A percentile compares a stretch with the other conserved stretches of the same genome.
Conservation (phyloP, 148 eudicot species). For the Fallopia convolvulus region DNA sequence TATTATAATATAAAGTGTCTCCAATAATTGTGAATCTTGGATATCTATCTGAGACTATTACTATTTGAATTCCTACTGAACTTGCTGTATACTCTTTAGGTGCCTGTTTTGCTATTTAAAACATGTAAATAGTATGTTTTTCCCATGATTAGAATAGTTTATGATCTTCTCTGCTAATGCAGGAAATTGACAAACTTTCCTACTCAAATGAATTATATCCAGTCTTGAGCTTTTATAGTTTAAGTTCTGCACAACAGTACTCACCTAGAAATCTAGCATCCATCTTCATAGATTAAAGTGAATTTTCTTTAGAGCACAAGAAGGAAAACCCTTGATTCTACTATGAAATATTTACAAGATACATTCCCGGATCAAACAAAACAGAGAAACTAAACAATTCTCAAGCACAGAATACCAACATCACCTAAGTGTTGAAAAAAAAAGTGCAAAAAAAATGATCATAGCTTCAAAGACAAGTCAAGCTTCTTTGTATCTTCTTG, state of each 20-base stretch:
- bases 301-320: not conserved
- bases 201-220: not conserved
- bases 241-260: not conserved
- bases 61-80: not conserved
- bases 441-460: slow-evolving; percentile 17
- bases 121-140: not conserved
- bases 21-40: not conserved
- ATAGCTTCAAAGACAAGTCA: slow-evolving; percentile 67
- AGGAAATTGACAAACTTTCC: not conserved
- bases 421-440: slow-evolving; percentile 16
- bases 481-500: slow-evolving; percentile 41
- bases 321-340: slow-evolving; percentile 13
- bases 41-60: not conserved
- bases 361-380: slow-evolving; percentile 18
- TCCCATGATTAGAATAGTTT: not conserved
- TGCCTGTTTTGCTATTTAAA: not conserved
- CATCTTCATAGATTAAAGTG: slow-evolving; percentile 1
- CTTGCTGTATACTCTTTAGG: not conserved
- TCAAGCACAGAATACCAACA: slow-evolving; percentile 28
- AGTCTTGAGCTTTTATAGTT: not conserved
- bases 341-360: slow-evolving; percentile 31
- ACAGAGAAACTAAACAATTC: slow-evolving; percentile 21
- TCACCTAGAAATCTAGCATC: slow-evolving; percentile 2
- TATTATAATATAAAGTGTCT: not conserved
- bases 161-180: not conserved